Evolutionary conservation across 2,329 filamentous ascomycete species (phyloP), one percentile per base, ranked within the genome.

Genomic region (Thelonectria discophora): DNA sequence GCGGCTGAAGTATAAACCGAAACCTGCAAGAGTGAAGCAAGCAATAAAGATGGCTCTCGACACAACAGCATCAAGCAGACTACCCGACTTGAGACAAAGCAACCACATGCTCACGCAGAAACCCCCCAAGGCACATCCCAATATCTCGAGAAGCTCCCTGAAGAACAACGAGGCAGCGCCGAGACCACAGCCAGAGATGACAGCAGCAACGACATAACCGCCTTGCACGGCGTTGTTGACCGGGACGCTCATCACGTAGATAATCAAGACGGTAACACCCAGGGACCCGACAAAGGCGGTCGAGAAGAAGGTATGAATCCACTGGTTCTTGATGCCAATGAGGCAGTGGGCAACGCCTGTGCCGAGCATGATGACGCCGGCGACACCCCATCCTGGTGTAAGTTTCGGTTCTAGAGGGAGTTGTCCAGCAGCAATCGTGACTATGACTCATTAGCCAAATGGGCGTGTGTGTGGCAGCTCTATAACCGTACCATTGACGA

Each of bases 81-180:
- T 93, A 7, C 93, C 94, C 0, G 88, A 82, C 58, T 88, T 89
- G 45, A 97, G 78, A 21, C 89, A 89, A 47, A 97, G 82, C 53
- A 98, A 82, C 94, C 94, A 98, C 93, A 97, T 97, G 73, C 89
- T 88, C 8, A 95, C 74, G 65, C 89, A 93, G 75, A 95, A 97
- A 1, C 93, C 93, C 24, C 93, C 93, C 0, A 97, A 81, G n/a
- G 94, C 80, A 73, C 92, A 97, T 2, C 91, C 92, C n/a, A 97
- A 80, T 7, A 86, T 84, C 58, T 93, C 90, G 0, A 92, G 93
- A 46, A 97, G 82, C 69, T 97, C 93, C 58, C 88, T 86, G 78
- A 97, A 97, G 11, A 97, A 82, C 9, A 93, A 82, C 0, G 93
- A 87, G 3, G 89, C 79, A 12, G 83, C 90, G 15, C 94, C 94